Base-by-base conservation (phyloP, 345 rosid genomes). In the Melaleuca alternifolia region DNA sequence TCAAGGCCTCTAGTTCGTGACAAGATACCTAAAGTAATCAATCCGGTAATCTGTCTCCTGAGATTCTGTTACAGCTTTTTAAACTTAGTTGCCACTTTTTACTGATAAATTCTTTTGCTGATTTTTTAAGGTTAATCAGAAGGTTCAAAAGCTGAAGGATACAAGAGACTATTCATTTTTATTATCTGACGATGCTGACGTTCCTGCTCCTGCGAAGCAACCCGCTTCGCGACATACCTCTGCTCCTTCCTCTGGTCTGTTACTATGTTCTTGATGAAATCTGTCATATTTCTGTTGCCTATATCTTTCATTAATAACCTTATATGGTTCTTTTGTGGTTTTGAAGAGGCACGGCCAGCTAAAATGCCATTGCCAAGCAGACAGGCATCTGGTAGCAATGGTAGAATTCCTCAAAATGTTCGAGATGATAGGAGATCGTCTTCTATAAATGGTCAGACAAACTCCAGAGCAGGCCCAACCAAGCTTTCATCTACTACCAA, bases 131-230 rank as follows among this genome's bases (percentile, higher is more conserved):
- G 52, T 89, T 85, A 90, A 91, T 86, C 90, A 81, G 76, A 95
- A 94, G 92, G 98, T 90, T 85, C 94, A 95, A 87, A 91, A 93
- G 79, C 92, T 96, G 28, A 97, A 94, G 91, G 93, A 89, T 82
- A 92, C 95, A 10, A 92, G 99, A 89, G 99, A 97, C 88, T 97
- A 97, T 91, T 97, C 99, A 33, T 97, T 96, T 86, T 92, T 97
- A 75, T 89, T 94, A 28, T 91, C 96, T 16, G 97, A 97, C 84
- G 98, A 96, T 86, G 94, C 91, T 13, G 94, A 92, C 62, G 92
- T 91, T 86, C 95, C 99, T 84, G 94, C 91, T 86, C 88, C 95
- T 53, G 84, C 90, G n/a, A 94, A 89, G 89, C 93, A 89, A n/a
- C 88, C 94, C 88, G 86, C 87, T 12, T 81, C 93, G 50, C 93